Evolutionary conservation across 768 basidiomycete genomes (phyloP).

Genomic region (Leccinum longicurvipes): DNA sequence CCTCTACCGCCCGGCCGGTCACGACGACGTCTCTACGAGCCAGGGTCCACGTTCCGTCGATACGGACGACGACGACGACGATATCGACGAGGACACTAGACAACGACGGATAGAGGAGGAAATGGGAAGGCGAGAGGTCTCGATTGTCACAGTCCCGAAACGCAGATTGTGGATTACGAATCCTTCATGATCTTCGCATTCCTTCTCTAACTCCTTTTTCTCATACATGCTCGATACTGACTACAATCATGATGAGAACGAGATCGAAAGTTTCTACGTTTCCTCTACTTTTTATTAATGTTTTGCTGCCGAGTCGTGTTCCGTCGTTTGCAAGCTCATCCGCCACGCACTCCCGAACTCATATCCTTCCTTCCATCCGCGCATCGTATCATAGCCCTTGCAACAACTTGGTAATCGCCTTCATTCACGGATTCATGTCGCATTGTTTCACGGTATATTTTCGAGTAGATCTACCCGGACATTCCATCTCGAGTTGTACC

Average conservation of each 20-base stretch:
- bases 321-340: constrained; percentile 13
- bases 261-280: constrained; percentile 5
- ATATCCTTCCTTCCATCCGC: neutral
- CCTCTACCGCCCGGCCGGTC: constrained; percentile 45
- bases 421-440: constrained; percentile 31
- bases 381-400: constrained; percentile 27
- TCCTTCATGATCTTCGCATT: constrained; percentile 39
- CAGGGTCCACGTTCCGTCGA: constrained; percentile 48
- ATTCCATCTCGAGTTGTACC: constrained; percentile 29
- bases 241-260: constrained; percentile 11
- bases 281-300: constrained; percentile 9
- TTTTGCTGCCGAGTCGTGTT: constrained; percentile 13
- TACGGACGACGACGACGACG: constrained; percentile 62
- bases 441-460: constrained; percentile 34
- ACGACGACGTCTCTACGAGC: constrained; percentile 40
- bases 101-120: constrained; percentile 79
- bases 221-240: constrained; percentile 23
- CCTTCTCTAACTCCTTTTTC: constrained; percentile 1
- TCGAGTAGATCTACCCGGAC: constrained; percentile 36
- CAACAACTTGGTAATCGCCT: constrained; percentile 25
- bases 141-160: constrained; percentile 74
- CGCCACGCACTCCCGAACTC: neutral
- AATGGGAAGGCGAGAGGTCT: constrained; percentile 77
- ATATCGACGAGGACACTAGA: constrained; percentile 69
- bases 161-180: constrained; percentile 75